Percentiles rank a stretch among this genome's conserved stretches.
Evolutionary conservation across 257 asterid species (phyloP).

Genomic region (Hygrophila difformis): DNA sequence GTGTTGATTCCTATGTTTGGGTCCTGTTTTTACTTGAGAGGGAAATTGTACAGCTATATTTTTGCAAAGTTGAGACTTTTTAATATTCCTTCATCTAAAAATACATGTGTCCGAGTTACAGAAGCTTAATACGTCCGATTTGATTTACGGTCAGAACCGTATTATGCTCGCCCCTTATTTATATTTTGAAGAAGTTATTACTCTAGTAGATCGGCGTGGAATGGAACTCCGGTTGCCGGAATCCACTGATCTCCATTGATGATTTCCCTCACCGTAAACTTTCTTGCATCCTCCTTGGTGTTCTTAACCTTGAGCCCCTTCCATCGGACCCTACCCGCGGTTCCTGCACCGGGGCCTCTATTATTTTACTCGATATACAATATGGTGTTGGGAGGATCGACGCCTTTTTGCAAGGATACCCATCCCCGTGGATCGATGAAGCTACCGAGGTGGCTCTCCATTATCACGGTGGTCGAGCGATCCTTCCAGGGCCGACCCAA

Average conservation of each 20-base stretch:
- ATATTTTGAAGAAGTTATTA: too few species aligned
- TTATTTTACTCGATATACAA: conserved; percentile 24
- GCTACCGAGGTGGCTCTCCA: conserved; percentile 17
- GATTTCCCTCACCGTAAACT: conserved; percentile 14
- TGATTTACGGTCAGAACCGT: too few species aligned
- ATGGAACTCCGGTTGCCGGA: conserved; percentile 15
- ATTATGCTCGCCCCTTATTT: too few species aligned
- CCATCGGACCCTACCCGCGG: conserved; percentile 24
- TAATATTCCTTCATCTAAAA: too few species aligned
- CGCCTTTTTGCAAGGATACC: conserved; percentile 12
- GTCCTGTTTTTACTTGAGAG: too few species aligned
- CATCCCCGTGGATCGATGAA: conserved; percentile 26
- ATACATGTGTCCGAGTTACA: too few species aligned
- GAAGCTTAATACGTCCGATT: too few species aligned
- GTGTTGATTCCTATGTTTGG: too few species aligned
- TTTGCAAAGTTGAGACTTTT: too few species aligned
- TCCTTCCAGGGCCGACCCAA: conserved; percentile 33
- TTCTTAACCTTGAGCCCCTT: conserved; percentile 7
- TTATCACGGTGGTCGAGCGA: conserved; percentile 20
- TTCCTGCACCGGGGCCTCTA: conserved; percentile 20
- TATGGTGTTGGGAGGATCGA: conserved; percentile 18
- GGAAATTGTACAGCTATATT: too few species aligned
- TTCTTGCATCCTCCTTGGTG: neutral
- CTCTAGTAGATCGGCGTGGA: conserved; percentile 9
- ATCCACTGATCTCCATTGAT: conserved; percentile 13